Conservation (phyloP, 495 filamentous ascomycete genomes). For the Tirmania nivea region DNA sequence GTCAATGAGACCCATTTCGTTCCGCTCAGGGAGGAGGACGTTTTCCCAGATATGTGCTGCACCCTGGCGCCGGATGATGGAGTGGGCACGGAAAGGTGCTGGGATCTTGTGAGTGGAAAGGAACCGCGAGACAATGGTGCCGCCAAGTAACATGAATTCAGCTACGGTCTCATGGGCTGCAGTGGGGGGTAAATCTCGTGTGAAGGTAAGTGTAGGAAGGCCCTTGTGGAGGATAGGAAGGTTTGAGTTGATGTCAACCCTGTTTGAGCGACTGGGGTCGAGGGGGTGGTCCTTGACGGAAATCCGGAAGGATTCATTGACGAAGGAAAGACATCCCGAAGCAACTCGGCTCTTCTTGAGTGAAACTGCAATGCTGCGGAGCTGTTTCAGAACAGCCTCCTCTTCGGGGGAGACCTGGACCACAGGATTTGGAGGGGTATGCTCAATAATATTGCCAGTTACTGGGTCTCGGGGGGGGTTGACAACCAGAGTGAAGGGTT, state of each 20-base stretch:
- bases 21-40: constrained; percentile 18
- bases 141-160: constrained; percentile 58
- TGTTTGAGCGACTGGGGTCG: background rate
- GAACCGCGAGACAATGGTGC: constrained; percentile 51
- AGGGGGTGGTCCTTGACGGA: constrained; percentile 3
- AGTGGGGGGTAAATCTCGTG: constrained; percentile 11
- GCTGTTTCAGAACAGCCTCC: constrained; percentile 22
- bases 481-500: background rate
- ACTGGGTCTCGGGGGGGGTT: background rate
- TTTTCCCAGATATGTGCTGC: constrained; percentile 16
- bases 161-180: constrained; percentile 27
- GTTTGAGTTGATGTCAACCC: background rate
- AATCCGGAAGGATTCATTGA: background rate
- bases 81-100: constrained; percentile 39
- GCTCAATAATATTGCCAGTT: constrained; percentile 4
- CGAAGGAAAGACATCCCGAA: constrained; percentile 18
- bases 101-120: constrained; percentile 55
- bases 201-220: constrained; percentile 21
- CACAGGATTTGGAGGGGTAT: constrained; percentile 6
- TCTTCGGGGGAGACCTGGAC: constrained; percentile 21
- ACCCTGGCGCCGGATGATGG: background rate
- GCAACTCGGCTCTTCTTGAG: constrained; percentile 22
- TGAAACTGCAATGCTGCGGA: constrained; percentile 25
- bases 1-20: constrained; percentile 24
- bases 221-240: constrained; percentile 13